A percentile compares a stretch with the other conserved stretches of the same genome.
phyloP scores from a whole-genome alignment of 441 rosid species.

The Gossypium trilobum region DNA sequence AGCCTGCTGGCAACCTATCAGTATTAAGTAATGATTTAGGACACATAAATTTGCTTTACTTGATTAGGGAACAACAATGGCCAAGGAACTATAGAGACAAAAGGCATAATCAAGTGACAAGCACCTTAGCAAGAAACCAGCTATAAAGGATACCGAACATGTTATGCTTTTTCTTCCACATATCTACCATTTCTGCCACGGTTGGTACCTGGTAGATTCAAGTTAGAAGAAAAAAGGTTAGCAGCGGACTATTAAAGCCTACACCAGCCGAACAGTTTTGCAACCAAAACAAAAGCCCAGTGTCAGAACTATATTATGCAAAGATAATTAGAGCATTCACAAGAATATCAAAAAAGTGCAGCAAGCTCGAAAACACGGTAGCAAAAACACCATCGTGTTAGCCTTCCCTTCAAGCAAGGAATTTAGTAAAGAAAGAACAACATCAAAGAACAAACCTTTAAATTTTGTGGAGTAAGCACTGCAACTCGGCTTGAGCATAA shows the following conservation, averaged over 20 bases:
- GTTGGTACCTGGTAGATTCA: constrained; percentile 54
- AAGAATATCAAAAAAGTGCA: neutral
- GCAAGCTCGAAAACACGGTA: neutral
- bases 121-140: constrained; percentile 81
- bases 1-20: constrained; percentile 68
- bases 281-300: neutral
- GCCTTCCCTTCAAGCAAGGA: neutral
- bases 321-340: neutral
- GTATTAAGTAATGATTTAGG: neutral
- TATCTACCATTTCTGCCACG: constrained; percentile 66
- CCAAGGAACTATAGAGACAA: neutral
- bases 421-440: neutral
- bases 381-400: neutral
- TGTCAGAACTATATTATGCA: neutral
- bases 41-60: neutral
- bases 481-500: constrained; percentile 75
- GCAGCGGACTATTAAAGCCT: neutral
- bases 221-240: neutral
- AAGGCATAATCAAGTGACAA: constrained; percentile 6
- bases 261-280: neutral
- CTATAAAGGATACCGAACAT: constrained; percentile 66
- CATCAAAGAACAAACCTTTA: constrained; percentile 47
- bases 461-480: constrained; percentile 63
- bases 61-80: neutral
- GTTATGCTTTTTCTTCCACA: constrained; percentile 75